Evolutionary conservation across 805 yeast genomes (phyloP), one percentile per base, ranked within the genome.

Genomic region (Cephaloascus albidus): DNA sequence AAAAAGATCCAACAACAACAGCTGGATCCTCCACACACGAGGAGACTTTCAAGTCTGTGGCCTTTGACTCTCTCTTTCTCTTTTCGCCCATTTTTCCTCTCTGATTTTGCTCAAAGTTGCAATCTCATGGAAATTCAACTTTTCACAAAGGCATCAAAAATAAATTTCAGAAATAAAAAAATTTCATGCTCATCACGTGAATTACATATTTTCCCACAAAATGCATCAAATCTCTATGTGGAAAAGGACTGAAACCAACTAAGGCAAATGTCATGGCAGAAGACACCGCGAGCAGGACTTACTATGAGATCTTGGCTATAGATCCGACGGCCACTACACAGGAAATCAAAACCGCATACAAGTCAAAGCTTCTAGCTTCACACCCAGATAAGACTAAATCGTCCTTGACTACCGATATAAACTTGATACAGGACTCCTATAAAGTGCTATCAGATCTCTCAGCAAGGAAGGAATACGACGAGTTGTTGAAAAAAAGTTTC

Each of bases 381-480:
- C 97, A 90, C 56, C 97, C 97, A 1, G 97, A 90, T 54, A 89
- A 88, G 49, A 46, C 18, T 34, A 36, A 3, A 36, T 40, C 2
- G 33, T 42, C 17, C 39, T 40, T 17, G n/a, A 14, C 26, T n/a
- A 10, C 26, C 14, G 10, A 61, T 4, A 58, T 78, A 6, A 62
- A 73, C 41, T 58, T 59, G 18, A 67, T 88, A 23, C 72, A 81
- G 47, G 59, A 55, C 18, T 96, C 97, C 0, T 88, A 84, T 49
- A 50, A 58, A n/a, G 63, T 69, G 0, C 58, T 88, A 5, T 54
- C 67, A 0, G 70, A 76, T 45, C 51, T 61, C 0, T 47, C 39
- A 3, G 33, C 43, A 2, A 62, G 84, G 31, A 34, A 42, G 4
- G 51, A 64, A n/a, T 85, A 86, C 53, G 86, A 85, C 53, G 53